Evolutionary conservation across 257 asterid species (phyloP), one percentile per base, ranked within the genome.

Genomic region (Ligustrum vulgare): DNA sequence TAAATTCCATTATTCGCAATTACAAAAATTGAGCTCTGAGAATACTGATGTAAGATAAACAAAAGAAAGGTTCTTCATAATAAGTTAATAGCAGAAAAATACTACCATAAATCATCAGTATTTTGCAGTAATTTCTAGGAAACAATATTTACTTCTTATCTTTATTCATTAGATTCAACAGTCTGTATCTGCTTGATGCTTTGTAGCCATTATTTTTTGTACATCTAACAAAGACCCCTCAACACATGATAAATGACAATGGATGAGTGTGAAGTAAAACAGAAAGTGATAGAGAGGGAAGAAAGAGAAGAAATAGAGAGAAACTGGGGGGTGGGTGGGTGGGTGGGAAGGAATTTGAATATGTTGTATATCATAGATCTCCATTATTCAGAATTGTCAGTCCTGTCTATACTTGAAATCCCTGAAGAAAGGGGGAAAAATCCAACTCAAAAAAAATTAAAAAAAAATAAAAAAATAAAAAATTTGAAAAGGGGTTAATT

Each of bases 71-170:
- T 47, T 63, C 25, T n/a, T 18, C 62, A 6, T 20, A n/a, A 32
- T 49, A 67, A 37, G 31, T 28, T 1, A 28, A 28, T 28, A 28
- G 31, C 11, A 45, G 31, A 25, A 41, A 43, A 33, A 18, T 41
- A 37, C 75, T 47, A 58, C 71, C 62, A n/a, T 65, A 76, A 28
- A 41, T 33, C 23, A 39, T 18, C 43, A 39, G 35, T 45, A 72
- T 22, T 54, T 54, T 72, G 70, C 41, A 56, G 43, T 15, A 3
- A 56, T 12, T 12, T 34, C 45, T 2, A 13, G n/a, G 63, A 13
- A 25, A 20, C 7, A 37, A 36, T 35, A 70, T 20, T 10, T 62
- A 35, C 63, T 43, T 75, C 45, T 34, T 7, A 8, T 56, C 31
- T 54, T 67, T 51, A 64, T 68, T 58, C 31, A 11, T 64, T 23